Evolutionary conservation across 345 rosid genomes (phyloP), one percentile per base, ranked within the genome.

Genomic region (Populus ilicifolia): DNA sequence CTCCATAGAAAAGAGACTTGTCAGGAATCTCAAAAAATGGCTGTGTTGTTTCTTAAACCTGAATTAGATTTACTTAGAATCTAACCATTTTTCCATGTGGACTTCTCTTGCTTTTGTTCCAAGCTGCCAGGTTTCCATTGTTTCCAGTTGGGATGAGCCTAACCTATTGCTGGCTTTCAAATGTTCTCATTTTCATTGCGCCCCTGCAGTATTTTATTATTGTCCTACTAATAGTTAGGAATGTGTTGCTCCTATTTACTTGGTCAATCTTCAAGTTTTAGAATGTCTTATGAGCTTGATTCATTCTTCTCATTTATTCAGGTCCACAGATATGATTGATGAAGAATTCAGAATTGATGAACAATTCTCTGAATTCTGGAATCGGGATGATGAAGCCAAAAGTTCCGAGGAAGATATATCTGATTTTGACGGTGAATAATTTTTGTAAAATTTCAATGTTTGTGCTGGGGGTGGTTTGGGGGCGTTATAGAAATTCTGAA

Each of bases 371-470:
- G 99, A 96, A 82, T 95, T 93, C 83, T 96, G 99, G 99, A 91
- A 92, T 74, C 94, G 87, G 77, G 89, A 86, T 29, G 94, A 91
- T 75, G 98, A 89, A 87, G 94, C 81, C 11, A 92, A 88, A 73
- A 77, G 79, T 82, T 92, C 97, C 4, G 96, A 93, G 80, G 99
- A 95, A 80, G 97, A 93, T 78, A 93, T 96, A 70, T 93, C 97
- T 66, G 97, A 92, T 85, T 86, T 89, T 50, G 97, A 96, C 77
- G 96, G 97, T 90, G 83, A 76, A 65, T 67, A 67, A 73, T 67
- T 71, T 76, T 81, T 29, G 30, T 21, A 38, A 67, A 77, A 3
- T 71, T 78, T 11, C 20, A 43, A 2, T 41, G 39, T 25, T 16
- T 62, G 17, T 54, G 14, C 5, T 80, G 20, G 74, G 36, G 12